Conservation (phyloP, 176 grass and related monocot species). For the Areca catechu region DNA sequence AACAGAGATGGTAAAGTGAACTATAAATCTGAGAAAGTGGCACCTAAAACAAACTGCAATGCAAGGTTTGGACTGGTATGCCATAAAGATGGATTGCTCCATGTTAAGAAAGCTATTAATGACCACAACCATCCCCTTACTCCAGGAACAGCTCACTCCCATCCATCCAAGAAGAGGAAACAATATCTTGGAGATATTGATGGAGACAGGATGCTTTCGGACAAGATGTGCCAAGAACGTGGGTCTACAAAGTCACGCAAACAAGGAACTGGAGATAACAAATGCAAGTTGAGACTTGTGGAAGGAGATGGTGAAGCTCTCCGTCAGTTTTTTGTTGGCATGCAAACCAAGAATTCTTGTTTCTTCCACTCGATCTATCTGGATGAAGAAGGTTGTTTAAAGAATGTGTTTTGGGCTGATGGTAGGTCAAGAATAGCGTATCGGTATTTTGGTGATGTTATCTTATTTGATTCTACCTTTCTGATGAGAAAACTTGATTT, state of each 20-base stretch:
- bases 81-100: slow-evolving; percentile 4
- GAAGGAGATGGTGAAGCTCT: background rate
- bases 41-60: slow-evolving; percentile 1
- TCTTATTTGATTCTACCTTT: slow-evolving; percentile 10
- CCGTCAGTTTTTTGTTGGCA: background rate
- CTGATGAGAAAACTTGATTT: background rate
- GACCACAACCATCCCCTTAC: slow-evolving; percentile 8
- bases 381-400: slow-evolving; percentile 4
- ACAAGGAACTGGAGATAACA: slow-evolving; percentile 3
- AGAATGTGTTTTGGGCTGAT: slow-evolving; percentile 10
- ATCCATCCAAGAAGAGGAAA: slow-evolving; percentile 3
- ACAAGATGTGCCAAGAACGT: background rate
- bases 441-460: background rate
- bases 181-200: slow-evolving; percentile 8
- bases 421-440: background rate
- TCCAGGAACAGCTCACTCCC: background rate
- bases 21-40: slow-evolving; percentile 4
- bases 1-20: slow-evolving; percentile 9
- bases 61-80: slow-evolving; percentile 5
- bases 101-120: slow-evolving; percentile 3
- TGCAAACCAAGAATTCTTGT: background rate
- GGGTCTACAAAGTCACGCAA: background rate
- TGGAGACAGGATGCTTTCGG: background rate
- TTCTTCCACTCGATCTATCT: slow-evolving; percentile 1
- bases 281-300: slow-evolving; percentile 1